Base-by-base conservation (phyloP, 176 grass and related monocot species). In the Ananas comosus region DNA sequence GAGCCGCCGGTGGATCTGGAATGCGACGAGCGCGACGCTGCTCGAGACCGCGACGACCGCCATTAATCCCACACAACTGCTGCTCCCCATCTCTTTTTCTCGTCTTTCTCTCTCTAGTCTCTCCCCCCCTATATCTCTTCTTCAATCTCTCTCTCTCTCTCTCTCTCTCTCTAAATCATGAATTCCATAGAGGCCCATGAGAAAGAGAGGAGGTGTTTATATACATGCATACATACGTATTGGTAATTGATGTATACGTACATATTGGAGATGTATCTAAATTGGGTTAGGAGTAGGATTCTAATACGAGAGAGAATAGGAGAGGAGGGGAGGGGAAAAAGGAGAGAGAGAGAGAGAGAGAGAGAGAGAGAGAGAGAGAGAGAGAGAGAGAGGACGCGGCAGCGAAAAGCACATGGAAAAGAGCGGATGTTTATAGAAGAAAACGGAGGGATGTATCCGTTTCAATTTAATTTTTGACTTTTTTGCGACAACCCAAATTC, bases 21-120 rank as follows among this genome's bases (percentile, higher is more conserved):
- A 83, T 0, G 81, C 70, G 54, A 85, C 10, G 74, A 96, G 71
- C 29, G 83, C 76, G 79, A 91, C 50, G 66, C 84, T 53, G 28
- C 79, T 87, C 0, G 91, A 91, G 48, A 85, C 80, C 22, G 88
- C 71, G 9, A 83, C 79, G 49, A 90, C 51, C 24, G 73, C 85
- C 64, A 87, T 47, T 21, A 91, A 64, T 10, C 82, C 82, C 73
- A 91, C 48, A 48, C 74, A 79, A 66, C 63, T 18, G 16, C 23
- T 74, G 73, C 2, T 66, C 22, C 51, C 73, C 57, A 79, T 80
- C 3, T 22, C 53, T 13, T 12, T 42, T 22, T 48, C 67, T 49
- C 27, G 27, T 16, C 13, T 64, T 49, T 53, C 10, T 53, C 13
- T 53, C 51, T 57, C 13, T 13, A 57, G 17, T 18, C 53, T 14